These are phyloP conservation scores for Trypanosoma rangeli DNA, from an alignment of 208 protist genomes.

Conservation along the genomic window DNA sequence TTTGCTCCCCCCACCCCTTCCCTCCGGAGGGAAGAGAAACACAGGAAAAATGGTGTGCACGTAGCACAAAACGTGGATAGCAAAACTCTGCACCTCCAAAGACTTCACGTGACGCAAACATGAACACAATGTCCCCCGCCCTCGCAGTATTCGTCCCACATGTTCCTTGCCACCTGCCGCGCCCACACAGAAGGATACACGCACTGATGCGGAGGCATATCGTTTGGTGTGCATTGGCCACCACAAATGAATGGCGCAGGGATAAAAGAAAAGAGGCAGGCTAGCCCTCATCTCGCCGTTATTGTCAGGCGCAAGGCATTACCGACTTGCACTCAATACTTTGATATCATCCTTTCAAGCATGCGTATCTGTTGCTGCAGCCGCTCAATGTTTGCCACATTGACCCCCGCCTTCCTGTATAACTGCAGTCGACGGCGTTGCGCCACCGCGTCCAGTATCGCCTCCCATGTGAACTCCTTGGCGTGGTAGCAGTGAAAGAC, in stretches of 20 bases:
- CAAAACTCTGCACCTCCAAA: too few relatives aligned
- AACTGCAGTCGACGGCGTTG: conserved; percentile 28
- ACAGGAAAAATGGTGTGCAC: not conserved
- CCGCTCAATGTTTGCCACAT: conserved; percentile 26
- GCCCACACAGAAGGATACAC: too few relatives aligned
- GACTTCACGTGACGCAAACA: too few relatives aligned
- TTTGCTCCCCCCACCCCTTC: not conserved
- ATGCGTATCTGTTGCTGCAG: conserved; percentile 33
- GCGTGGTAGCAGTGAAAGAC: conserved; percentile 72
- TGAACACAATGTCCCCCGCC: too few relatives aligned
- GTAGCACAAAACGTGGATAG: too few relatives aligned
- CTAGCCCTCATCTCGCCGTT: not conserved
- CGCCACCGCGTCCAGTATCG: conserved; percentile 43
- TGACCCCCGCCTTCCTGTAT: conserved; percentile 45
- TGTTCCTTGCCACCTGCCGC: too few relatives aligned
- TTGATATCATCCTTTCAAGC: conserved; percentile 40
- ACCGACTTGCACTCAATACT: conserved; percentile 15
- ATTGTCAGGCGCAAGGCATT: not conserved
- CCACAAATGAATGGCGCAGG: too few relatives aligned
- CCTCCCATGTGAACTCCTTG: conserved; percentile 59
- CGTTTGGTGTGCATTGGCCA: too few relatives aligned
- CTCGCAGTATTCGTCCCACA: too few relatives aligned
- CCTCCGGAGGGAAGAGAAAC: not conserved
- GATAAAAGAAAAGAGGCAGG: not conserved
- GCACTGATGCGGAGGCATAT: too few relatives aligned